These are phyloP conservation scores for Penicillium lividum DNA, from an alignment of 495 filamentous ascomycete genomes.

Conservation along the genomic window DNA sequence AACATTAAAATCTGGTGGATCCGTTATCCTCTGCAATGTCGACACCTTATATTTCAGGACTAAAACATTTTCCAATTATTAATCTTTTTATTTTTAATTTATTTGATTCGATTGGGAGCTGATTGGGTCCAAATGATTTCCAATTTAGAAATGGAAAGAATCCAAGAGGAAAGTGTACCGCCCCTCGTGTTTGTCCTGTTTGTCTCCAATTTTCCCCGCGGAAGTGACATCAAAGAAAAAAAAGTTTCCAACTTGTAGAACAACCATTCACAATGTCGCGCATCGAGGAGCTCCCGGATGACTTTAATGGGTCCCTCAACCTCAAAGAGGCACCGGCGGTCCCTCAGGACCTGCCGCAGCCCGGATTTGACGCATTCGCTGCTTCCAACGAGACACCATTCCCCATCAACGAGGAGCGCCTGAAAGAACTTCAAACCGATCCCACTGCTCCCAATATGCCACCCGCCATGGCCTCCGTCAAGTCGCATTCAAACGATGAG, in stretches of 20 bases:
- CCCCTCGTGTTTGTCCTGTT: conserved; percentile 45
- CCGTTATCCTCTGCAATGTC: neutral
- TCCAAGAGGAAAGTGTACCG: conserved; percentile 1
- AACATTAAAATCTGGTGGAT: neutral
- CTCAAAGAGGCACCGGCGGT: conserved; percentile 30
- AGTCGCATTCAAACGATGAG: conserved; percentile 67
- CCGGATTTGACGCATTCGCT: conserved; percentile 29
- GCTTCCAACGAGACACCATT: conserved; percentile 41
- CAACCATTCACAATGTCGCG: conserved; percentile 32
- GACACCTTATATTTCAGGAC: neutral
- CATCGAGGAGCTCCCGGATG: conserved; percentile 54
- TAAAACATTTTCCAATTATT: neutral
- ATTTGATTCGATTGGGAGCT: neutral
- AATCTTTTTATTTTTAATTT: no score
- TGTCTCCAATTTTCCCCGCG: conserved; percentile 20
- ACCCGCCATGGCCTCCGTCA: conserved; percentile 57
- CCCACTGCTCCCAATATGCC: conserved; percentile 50
- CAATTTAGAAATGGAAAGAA: neutral
- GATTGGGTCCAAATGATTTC: neutral
- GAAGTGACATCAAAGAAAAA: conserved; percentile 14
- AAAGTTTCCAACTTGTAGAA: conserved; percentile 6
- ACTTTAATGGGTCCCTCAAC: conserved; percentile 49
- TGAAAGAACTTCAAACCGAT: conserved; percentile 37
- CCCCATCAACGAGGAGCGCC: conserved; percentile 43
- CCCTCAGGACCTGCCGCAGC: conserved; percentile 20